Base-by-base conservation (phyloP, 176 grass and related monocot species). In the Carex kokanica region DNA sequence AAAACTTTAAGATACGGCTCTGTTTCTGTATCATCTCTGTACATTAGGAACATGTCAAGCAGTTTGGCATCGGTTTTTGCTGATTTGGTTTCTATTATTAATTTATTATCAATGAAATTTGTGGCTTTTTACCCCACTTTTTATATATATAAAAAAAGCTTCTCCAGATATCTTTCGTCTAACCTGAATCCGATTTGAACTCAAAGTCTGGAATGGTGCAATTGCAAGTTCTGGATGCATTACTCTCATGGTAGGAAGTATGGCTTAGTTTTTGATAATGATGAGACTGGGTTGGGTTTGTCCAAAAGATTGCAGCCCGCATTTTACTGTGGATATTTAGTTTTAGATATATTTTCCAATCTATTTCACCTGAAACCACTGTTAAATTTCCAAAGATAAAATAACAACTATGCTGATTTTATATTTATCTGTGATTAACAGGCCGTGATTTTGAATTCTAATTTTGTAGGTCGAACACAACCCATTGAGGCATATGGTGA, bases 401-500 rank as follows among this genome's bases (percentile, higher is more conserved):
- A 13, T 17, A 32, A 16, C 21, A 20, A 5, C 5, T 83, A 79
- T 57, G 73, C 54, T 70, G 14, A 23, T 24, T 56, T 31, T 60
- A 38, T 2, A 38, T 45, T 82, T 1, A 68, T 82, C 0, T 64
- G 13, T 55, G 72, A 20, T 10, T 41, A 43, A 81, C 61, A 83
- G 0, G 57, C 52, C 60, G 25, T 9, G 3, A 17, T 16, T 78
- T 86, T 34, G 3, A 72, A 64, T 49, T 80, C 3, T 83, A 78
- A 72, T 55, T 83, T 17, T 87, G 68, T 86, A 97, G 91, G 82
- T 94, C 64, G 86, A 92, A 89, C 63, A 78, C 43, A 94, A 94
- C 45, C 88, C 81, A 86, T 34, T 92, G 60, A 78, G 88, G 0
- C 81, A 94, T 21, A 88, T 97, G 69, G 94, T 97, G 78, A 87